Conservation (phyloP, 345 rosid genomes). For the Clausena lansium region DNA sequence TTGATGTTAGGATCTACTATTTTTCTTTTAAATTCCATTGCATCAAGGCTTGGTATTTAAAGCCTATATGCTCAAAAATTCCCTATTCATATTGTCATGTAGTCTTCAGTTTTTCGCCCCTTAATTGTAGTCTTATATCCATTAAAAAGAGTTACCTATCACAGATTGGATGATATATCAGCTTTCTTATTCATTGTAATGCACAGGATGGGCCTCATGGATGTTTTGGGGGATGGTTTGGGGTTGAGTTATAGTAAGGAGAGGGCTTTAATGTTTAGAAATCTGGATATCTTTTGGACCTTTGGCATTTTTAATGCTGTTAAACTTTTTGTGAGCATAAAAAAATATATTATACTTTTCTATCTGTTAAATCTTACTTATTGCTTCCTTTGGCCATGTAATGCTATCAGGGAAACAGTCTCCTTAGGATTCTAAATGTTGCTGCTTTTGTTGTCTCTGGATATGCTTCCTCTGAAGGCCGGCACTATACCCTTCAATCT, state of each 20-base stretch:
- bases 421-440: too few relatives aligned
- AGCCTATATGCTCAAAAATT: too few relatives aligned
- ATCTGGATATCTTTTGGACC: neutral
- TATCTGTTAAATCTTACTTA: constrained; percentile 14
- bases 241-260: neutral
- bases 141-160: too few relatives aligned
- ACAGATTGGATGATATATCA: too few relatives aligned
- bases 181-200: neutral
- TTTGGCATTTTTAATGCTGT: neutral
- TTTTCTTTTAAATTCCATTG: too few relatives aligned
- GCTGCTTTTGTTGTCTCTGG: too few relatives aligned
- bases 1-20: too few relatives aligned
- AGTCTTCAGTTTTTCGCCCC: too few relatives aligned
- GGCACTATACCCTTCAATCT: constrained; percentile 98
- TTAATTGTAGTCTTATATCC: too few relatives aligned
- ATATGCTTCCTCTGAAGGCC: constrained; percentile 92
- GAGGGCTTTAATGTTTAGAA: neutral
- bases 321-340: constrained; percentile 3
- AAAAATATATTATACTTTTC: neutral
- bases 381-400: constrained; percentile 9
- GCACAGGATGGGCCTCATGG: neutral
- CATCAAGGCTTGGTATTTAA: too few relatives aligned
- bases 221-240: too few relatives aligned
- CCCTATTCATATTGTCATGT: too few relatives aligned
- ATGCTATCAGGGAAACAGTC: constrained; percentile 64